phyloP scores from a whole-genome alignment of 768 basidiomycete species.

The Clitopilus hobsonii region DNA sequence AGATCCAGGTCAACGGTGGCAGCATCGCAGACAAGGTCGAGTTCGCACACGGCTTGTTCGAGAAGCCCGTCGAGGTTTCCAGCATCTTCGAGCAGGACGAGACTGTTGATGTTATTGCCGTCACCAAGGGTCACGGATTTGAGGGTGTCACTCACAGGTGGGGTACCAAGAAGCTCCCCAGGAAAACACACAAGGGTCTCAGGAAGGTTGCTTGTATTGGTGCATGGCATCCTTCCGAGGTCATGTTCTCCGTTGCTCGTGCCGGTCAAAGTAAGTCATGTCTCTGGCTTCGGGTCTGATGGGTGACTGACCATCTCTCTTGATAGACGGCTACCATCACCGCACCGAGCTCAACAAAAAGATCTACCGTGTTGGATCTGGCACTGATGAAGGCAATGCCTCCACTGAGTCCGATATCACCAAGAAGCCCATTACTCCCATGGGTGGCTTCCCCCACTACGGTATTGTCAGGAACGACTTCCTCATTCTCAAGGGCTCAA shows the following conservation, averaged over 20 bases:
- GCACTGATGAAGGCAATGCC: slow-evolving; percentile 73
- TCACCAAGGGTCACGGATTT: slow-evolving; percentile 99
- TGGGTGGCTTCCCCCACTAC: slow-evolving; percentile 99
- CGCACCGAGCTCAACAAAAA: slow-evolving; percentile 99
- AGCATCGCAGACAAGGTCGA: slow-evolving; percentile 95
- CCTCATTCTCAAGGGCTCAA: slow-evolving; percentile 93
- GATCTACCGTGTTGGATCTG: slow-evolving; percentile 91
- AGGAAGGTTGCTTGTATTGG: slow-evolving; percentile 99
- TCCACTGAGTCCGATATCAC: slow-evolving; percentile 95
- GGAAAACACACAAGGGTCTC: slow-evolving; percentile 99
- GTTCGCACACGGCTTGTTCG: slow-evolving; percentile 89
- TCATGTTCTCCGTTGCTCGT: slow-evolving; percentile 99
- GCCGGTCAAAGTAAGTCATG: slow-evolving; percentile 91
- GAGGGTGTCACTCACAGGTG: slow-evolving; percentile 99
- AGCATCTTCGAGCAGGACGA: slow-evolving; percentile 96
- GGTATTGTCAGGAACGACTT: slow-evolving; percentile 99
- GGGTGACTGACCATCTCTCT: not conserved
- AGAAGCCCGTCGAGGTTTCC: slow-evolving; percentile 87
- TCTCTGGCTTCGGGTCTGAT: not conserved
- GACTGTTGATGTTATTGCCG: slow-evolving; percentile 93
- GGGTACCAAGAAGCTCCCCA: slow-evolving; percentile 98
- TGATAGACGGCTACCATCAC: slow-evolving; percentile 89
- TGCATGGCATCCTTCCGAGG: slow-evolving; percentile 98
- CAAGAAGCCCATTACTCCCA: slow-evolving; percentile 89
- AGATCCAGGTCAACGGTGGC: slow-evolving; percentile 99